Base-by-base conservation (phyloP, 23 red algal species). In the Gracilaria gracilis region DNA sequence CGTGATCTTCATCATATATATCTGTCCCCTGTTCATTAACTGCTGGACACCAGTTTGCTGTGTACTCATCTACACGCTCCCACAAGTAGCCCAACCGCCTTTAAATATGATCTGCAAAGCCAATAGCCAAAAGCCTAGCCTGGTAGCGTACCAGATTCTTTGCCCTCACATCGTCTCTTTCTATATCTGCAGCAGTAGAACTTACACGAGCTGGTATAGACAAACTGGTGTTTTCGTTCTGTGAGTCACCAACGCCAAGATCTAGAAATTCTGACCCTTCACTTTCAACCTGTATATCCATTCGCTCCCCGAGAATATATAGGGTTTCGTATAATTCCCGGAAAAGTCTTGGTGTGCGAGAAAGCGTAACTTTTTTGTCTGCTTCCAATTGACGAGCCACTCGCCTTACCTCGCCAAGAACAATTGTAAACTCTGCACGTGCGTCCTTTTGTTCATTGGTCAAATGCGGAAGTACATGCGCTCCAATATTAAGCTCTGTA, bases 261-360 rank as follows among this genome's bases (percentile, higher is more conserved):
- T n/a, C n/a, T n/a, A n/a, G n/a, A n/a, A n/a, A n/a, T n/a, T n/a
- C n/a, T n/a, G n/a, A n/a, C n/a, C n/a, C n/a, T n/a, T n/a, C n/a
- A n/a, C n/a, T n/a, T n/a, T n/a, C n/a, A n/a, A n/a, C n/a, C n/a
- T n/a, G n/a, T n/a, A n/a, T n/a, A n/a, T n/a, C n/a, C 35, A 75
- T 40, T 29, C n/a, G 2, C 38, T 15, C 71, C 4, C 32, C 29
- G 35, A 75, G 2, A 6, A 75, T 75, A 8, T 4, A 28, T 46
- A 75, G 16, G 0, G 71, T 75, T 28, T 75, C 71, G 46, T 75
- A 28, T 4, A 75, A 15, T 42, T 75, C 71, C n/a, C 71, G 2
- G 2, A 75, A 35, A 4, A 75, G 17, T 20, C 71, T 2, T 17
- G 71, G 71, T 25, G 71, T 35, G 0, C 71, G 2, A 15, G 71